phyloP scores from a whole-genome alignment of 2,329 filamentous ascomycete species.

The Metarhizium sp. region DNA sequence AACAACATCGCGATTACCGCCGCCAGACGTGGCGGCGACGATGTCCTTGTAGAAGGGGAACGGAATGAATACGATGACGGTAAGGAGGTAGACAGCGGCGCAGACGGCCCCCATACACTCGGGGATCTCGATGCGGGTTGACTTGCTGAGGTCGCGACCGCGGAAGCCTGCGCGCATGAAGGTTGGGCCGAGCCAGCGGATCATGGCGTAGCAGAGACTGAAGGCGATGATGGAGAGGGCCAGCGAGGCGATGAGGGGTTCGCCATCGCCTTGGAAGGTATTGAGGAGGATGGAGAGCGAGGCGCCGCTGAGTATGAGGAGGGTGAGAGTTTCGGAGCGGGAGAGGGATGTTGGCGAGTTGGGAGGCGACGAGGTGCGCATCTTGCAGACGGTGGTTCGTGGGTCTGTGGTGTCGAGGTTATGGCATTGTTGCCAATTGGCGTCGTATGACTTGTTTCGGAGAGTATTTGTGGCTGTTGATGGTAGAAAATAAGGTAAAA shows the following conservation, averaged over 20 bases:
- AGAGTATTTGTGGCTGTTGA: background rate
- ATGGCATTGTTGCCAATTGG: background rate
- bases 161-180: constrained; percentile 86
- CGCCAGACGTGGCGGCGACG: constrained; percentile 86
- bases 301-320: constrained; percentile 55
- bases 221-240: constrained; percentile 83
- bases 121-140: constrained; percentile 64
- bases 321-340: constrained; percentile 40
- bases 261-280: constrained; percentile 75
- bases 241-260: constrained; percentile 79
- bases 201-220: constrained; percentile 70
- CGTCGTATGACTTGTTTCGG: background rate
- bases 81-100: constrained; percentile 83
- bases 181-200: constrained; percentile 84
- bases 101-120: constrained; percentile 95
- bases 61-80: constrained; percentile 85
- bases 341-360: constrained; percentile 33
- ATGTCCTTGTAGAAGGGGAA: constrained; percentile 99
- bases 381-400: background rate
- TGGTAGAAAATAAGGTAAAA: background rate
- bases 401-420: background rate
- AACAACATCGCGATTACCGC: constrained; percentile 82
- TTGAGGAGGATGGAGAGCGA: constrained; percentile 69
- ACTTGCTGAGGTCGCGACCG: constrained; percentile 76
- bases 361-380: constrained; percentile 13